Base-by-base conservation (phyloP, 805 yeast genomes). In the Sungouiozyma intestinalis region DNA sequence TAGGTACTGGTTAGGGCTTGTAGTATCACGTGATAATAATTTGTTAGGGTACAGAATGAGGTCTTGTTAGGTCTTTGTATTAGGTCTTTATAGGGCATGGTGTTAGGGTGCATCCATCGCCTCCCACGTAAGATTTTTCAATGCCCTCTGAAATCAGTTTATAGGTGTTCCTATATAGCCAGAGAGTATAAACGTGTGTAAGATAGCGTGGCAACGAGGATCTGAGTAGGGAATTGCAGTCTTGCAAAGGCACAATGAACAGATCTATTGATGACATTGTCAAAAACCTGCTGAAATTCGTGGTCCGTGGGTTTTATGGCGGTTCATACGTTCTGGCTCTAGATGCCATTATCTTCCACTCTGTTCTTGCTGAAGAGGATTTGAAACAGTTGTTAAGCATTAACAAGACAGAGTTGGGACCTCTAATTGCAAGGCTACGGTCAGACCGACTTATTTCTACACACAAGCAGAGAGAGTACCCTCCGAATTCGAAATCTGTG, bases 321-420 rank as follows among this genome's bases (percentile, higher is more conserved):
- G 77, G 79, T 27, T 81, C 85, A n/a, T 83, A 83, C 50, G 80
- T 88, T 34, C 71, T 90, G 36, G 79, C 90, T 7, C 61, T 92
- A 48, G 98, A 90, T 62, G 95, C 97, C 1, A 67, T 90, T 4
- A 63, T 90, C 33, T 74, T 82, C 53, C 98, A 90, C 62, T 81
- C 88, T 14, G 96, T 90, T 7, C 71, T 90, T 24, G 81, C 88
- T 16, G 98, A 92, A 62, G 97, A 90, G 47, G 98, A 92, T 63
- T 68, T 92, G 57, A 75, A 83, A 24, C 79, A 76, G 54, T 68
- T 92, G 40, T 68, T 90, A 36, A 88, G 92, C 16, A 78, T 92
- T 51, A 86, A 85, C 51, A 73, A 87, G 42, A 90, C 90, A 54
- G 95, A 86, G 54, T 70, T 92, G 36, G 77, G 97, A 44, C 76